Conservation (phyloP, 2,329 filamentous ascomycete genomes). For the Lachnellula subtilissima region DNA sequence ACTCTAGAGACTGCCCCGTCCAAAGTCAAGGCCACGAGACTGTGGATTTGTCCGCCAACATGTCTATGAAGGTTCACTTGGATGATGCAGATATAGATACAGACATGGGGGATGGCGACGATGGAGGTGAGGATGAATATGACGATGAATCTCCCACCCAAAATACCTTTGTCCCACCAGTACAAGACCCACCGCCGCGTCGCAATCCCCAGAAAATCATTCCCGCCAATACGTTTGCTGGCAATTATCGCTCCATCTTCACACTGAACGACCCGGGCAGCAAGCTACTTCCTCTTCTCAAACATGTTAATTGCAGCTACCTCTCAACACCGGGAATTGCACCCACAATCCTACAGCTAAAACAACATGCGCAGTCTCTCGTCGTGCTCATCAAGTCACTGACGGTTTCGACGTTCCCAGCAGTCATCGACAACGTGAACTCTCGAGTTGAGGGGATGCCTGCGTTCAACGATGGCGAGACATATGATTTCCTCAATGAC, state of each 20-base stretch:
- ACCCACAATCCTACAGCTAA: constrained; percentile 53
- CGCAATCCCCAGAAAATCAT: neutral
- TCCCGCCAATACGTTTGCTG: constrained; percentile 4
- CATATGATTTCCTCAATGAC: constrained; percentile 54
- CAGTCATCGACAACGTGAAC: constrained; percentile 24
- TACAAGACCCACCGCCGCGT: neutral
- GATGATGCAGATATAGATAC: neutral
- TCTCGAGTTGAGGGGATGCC: neutral
- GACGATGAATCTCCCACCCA: neutral
- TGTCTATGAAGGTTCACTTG: no score
- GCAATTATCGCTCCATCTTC: constrained; percentile 15
- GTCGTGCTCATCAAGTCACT: constrained; percentile 47
- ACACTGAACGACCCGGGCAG: constrained; percentile 4
- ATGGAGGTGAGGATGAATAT: no score
- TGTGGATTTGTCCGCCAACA: no score
- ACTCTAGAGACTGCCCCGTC: no score
- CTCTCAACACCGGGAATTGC: constrained; percentile 47
- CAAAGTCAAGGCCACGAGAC: no score
- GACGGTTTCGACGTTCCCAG: constrained; percentile 34
- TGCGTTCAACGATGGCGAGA: constrained; percentile 40
- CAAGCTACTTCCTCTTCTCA: constrained; percentile 22
- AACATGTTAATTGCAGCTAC: constrained; percentile 54
- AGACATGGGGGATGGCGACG: neutral
- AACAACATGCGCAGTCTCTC: constrained; percentile 57
- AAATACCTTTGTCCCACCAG: neutral